Conservation (phyloP, 1,284 basidiomycete species). For the Cryptococcus sp. region DNA sequence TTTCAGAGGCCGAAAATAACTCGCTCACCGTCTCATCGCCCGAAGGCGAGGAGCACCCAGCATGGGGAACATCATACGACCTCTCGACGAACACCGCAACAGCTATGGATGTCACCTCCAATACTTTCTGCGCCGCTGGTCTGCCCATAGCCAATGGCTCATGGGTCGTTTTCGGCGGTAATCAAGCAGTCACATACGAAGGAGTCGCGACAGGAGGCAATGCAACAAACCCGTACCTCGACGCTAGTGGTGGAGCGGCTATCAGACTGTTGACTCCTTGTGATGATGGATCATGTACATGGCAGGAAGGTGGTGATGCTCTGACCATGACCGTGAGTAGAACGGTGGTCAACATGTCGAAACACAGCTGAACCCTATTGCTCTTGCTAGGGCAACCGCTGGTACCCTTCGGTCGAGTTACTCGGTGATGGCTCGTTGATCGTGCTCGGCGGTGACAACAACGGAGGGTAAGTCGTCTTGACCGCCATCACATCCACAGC, state of each 20-base stretch:
- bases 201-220: conserved; percentile 56
- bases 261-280: conserved; percentile 71
- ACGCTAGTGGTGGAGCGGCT: conserved; percentile 67
- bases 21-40: conserved; percentile 59
- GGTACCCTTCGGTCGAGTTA: conserved; percentile 70
- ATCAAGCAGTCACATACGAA: conserved; percentile 73
- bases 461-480: conserved; percentile 41
- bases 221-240: conserved; percentile 52
- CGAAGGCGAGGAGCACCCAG: conserved; percentile 43
- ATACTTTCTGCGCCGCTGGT: conserved; percentile 70
- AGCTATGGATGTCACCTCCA: conserved; percentile 71
- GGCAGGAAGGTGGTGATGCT: conserved; percentile 57
- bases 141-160: conserved; percentile 56
- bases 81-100: conserved; percentile 53
- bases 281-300: conserved; percentile 65
- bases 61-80: conserved; percentile 56
- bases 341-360: background rate
- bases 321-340: conserved; percentile 63
- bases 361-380: background rate
- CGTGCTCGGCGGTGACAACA: conserved; percentile 56
- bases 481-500: background rate
- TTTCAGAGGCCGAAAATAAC: conserved; percentile 62
- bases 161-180: conserved; percentile 58
- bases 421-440: conserved; percentile 57
- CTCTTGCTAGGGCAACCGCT: conserved; percentile 59